Evolutionary conservation across 2,329 filamentous ascomycete genomes (phyloP).

Genomic region (Chaetomiaceae sp.): DNA sequence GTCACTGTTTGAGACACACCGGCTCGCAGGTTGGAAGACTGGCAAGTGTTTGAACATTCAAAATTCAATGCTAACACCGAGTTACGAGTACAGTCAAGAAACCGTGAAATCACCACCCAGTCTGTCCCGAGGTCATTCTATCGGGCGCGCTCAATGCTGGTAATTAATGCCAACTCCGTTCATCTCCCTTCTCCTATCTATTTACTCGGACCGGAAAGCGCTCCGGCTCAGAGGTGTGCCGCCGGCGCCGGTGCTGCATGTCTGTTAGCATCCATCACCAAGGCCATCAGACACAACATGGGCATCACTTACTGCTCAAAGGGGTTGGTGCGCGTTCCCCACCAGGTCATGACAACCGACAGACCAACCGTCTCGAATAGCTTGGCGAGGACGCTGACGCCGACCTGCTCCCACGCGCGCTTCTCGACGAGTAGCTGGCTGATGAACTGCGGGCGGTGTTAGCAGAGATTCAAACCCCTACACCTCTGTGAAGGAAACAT

Average conservation of each 20-base stretch:
- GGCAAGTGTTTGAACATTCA: not conserved
- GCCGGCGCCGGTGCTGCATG: slow-evolving; percentile 20
- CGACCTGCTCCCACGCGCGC: slow-evolving; percentile 84
- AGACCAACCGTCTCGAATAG: slow-evolving; percentile 90
- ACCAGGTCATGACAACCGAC: slow-evolving; percentile 90
- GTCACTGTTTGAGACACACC: too few species aligned
- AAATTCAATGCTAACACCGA: slow-evolving; percentile 21
- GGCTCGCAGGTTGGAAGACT: not conserved
- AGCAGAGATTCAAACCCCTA: not conserved
- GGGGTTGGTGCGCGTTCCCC: slow-evolving; percentile 91
- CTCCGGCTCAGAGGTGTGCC: slow-evolving; percentile 27
- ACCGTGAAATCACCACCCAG: slow-evolving; percentile 7
- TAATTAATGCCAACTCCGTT: slow-evolving; percentile 7
- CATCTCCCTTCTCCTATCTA: not conserved
- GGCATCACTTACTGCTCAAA: slow-evolving; percentile 62
- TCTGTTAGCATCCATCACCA: slow-evolving; percentile 6
- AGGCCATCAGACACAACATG: not conserved
- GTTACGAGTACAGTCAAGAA: slow-evolving; percentile 22
- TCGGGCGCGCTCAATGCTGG: slow-evolving; percentile 14
- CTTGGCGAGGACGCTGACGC: slow-evolving; percentile 77
- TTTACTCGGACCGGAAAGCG: slow-evolving; percentile 28
- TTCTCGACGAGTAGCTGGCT: slow-evolving; percentile 86
- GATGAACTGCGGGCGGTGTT: slow-evolving; percentile 60
- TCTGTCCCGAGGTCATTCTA: slow-evolving; percentile 18
- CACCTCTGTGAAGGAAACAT: slow-evolving; percentile 38